Evolutionary conservation across 2,329 filamentous ascomycete species (phyloP).

Genomic region (Elsinoe necatrix): DNA sequence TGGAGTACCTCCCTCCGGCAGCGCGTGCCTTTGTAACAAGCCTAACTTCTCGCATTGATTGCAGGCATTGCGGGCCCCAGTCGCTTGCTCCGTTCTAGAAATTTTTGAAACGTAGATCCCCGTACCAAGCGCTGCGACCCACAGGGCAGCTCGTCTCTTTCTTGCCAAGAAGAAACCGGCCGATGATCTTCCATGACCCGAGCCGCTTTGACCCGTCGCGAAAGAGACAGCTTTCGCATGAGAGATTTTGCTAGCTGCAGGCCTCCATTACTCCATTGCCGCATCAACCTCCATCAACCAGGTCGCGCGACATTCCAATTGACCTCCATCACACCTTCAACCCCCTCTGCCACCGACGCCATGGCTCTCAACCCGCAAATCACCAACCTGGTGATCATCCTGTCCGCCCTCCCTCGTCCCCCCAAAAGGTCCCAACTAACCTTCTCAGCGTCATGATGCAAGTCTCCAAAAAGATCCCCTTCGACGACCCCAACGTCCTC

Average conservation of each 20-base stretch:
- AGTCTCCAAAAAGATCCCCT: constrained; percentile 89
- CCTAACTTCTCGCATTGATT: not conserved
- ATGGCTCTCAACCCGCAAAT: constrained; percentile 22
- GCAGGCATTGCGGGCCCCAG: not conserved
- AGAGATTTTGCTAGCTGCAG: not conserved
- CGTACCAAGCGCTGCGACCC: not conserved
- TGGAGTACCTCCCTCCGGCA: not conserved
- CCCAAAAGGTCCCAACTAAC: not conserved
- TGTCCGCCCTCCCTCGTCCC: constrained; percentile 33
- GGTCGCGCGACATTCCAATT: constrained; percentile 12
- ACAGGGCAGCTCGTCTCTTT: not conserved
- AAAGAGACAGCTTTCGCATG: not conserved
- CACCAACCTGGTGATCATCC: constrained; percentile 87
- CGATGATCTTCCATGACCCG: not conserved
- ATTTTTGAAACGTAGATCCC: constrained; percentile 5
- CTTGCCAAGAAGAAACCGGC: not conserved
- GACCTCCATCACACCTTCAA: not conserved
- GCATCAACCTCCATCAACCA: not conserved
- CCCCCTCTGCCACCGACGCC: not conserved
- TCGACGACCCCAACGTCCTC: constrained; percentile 73
- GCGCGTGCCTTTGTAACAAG: not conserved
- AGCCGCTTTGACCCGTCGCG: not conserved
- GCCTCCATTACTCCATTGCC: not conserved
- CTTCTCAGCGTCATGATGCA: constrained; percentile 73
- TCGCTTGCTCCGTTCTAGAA: constrained; percentile 7